Evolutionary conservation across 140 eudicot genomes (phyloP).

Genomic region (Erigeron philadelphicus): DNA sequence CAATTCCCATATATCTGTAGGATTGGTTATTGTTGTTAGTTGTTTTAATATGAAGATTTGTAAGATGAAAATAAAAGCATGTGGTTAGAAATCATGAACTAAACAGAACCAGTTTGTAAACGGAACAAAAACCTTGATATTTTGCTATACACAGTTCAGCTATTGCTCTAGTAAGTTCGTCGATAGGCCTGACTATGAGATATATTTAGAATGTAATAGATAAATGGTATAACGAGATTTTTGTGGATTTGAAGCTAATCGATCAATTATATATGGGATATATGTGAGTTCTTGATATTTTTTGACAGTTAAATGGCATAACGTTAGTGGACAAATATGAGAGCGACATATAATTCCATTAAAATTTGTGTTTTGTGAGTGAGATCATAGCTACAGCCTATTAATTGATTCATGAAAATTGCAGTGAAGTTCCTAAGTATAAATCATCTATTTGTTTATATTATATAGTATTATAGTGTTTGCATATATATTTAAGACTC

Average conservation of each 20-base stretch:
- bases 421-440: too few species aligned
- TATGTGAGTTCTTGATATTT: not conserved
- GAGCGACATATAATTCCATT: too few species aligned
- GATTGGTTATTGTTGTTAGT: too few species aligned
- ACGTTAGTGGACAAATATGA: too few species aligned
- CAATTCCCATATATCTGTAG: too few species aligned
- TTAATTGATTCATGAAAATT: not conserved
- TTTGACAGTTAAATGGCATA: not conserved
- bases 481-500: not conserved
- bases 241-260: not conserved
- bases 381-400: not conserved
- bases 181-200: not conserved
- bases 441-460: too few species aligned
- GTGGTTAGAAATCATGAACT: not conserved
- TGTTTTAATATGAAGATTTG: not conserved
- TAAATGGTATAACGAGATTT: not conserved
- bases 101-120: not conserved
- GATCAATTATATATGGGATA: not conserved
- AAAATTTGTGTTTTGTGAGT: too few species aligned
- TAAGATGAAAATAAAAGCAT: not conserved
- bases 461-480: too few species aligned
- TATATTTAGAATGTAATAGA: not conserved
- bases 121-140: not conserved
- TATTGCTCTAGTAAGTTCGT: not conserved
- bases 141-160: not conserved